These are phyloP conservation scores for Pochonia chlamydosporia DNA, from an alignment of 2,329 filamentous ascomycete genomes.

Conservation along the genomic window DNA sequence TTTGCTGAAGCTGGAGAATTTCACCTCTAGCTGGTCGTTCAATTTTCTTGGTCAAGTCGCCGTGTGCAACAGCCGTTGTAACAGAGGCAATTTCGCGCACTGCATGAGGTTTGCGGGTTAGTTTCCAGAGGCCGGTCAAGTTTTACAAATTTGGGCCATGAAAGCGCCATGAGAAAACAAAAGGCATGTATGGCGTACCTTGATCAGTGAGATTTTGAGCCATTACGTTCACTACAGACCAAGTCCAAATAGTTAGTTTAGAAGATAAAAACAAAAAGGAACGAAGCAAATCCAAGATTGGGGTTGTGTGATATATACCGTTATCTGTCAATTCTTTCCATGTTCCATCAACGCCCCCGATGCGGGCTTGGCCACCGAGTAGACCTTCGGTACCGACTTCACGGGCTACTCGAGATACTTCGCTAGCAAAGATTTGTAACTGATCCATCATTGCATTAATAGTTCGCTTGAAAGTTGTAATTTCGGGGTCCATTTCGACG, in stretches of 20 bases:
- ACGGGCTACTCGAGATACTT: slow-evolving; percentile 88
- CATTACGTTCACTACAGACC: slow-evolving; percentile 68
- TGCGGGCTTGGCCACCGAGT: slow-evolving; percentile 87
- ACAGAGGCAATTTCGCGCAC: slow-evolving; percentile 82
- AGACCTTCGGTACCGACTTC: slow-evolving; percentile 96
- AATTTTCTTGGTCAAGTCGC: slow-evolving; percentile 80
- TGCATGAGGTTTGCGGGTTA: slow-evolving; percentile 19
- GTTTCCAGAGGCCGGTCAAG: too few relatives aligned
- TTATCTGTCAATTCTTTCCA: slow-evolving; percentile 97
- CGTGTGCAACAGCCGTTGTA: slow-evolving; percentile 76
- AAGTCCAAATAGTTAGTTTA: slow-evolving; percentile 14
- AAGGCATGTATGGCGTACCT: slow-evolving; percentile 31
- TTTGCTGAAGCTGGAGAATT: slow-evolving; percentile 77
- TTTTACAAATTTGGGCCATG: too few relatives aligned
- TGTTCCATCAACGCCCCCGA: slow-evolving; percentile 89
- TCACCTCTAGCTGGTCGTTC: slow-evolving; percentile 75
- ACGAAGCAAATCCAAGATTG: background rate
- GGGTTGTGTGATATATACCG: slow-evolving; percentile 36
- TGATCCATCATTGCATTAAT: slow-evolving; percentile 99
- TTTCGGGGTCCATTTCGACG: slow-evolving; percentile 96
- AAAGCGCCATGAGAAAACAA: background rate
- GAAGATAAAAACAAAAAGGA: background rate
- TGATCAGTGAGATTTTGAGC: slow-evolving; percentile 77
- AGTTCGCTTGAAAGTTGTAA: slow-evolving; percentile 93
- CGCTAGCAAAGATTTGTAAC: slow-evolving; percentile 90